These are phyloP conservation scores for Skeletonema potamos DNA, from an alignment of 108 stramenopile species.

Conservation along the genomic window DNA sequence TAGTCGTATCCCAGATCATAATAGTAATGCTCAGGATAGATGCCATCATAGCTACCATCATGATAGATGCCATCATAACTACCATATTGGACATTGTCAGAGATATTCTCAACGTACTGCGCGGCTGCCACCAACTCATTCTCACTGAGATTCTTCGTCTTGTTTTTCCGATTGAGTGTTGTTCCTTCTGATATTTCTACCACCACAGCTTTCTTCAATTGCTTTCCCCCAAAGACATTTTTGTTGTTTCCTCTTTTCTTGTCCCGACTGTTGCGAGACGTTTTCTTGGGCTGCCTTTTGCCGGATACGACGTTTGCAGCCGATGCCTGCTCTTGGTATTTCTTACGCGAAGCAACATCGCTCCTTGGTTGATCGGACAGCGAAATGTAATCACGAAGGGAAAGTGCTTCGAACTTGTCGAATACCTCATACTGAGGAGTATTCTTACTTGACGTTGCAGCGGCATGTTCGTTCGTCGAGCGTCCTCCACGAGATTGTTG, in stretches of 20 bases:
- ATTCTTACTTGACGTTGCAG: background rate
- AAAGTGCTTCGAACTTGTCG: background rate
- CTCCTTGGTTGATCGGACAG: too few species aligned
- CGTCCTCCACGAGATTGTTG: background rate
- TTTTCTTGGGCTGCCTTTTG: background rate
- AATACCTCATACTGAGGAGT: background rate
- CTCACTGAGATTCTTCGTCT: background rate
- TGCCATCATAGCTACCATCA: background rate
- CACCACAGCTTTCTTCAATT: background rate
- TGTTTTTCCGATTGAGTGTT: too few species aligned
- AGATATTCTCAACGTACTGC: background rate
- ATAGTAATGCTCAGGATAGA: background rate
- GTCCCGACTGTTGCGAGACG: background rate
- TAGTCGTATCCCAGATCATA: background rate
- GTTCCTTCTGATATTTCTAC: too few species aligned
- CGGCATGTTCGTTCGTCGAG: background rate
- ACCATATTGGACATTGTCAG: background rate
- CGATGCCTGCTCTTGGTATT: background rate
- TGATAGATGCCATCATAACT: too few species aligned
- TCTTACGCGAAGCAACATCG: background rate
- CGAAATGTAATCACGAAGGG: background rate
- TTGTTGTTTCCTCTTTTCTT: background rate
- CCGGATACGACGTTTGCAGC: background rate
- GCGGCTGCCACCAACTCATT: background rate
- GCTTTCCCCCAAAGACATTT: background rate